Conservation (phyloP, 106 monocot species). For the Dendrobium chrysotoxum region DNA sequence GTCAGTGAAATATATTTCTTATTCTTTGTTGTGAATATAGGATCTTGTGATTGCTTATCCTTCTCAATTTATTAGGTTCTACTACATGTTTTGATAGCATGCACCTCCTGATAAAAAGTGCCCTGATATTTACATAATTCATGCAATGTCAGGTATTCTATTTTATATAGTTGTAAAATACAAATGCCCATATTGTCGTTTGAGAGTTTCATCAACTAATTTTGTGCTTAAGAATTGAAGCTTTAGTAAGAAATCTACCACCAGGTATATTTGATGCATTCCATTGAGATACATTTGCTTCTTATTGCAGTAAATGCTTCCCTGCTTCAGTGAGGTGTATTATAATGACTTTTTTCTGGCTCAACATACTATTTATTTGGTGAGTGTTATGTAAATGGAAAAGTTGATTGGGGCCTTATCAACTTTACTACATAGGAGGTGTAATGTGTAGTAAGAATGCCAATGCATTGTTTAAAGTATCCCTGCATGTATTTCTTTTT, state of each 20-base stretch:
- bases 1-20: slow-evolving; percentile 24
- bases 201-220: slow-evolving; percentile 9
- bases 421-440: slow-evolving; percentile 10
- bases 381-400: slow-evolving; percentile 23
- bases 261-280: slow-evolving; percentile 14
- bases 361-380: slow-evolving; percentile 63
- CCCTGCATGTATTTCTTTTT: neutral
- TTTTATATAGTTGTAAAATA: slow-evolving; percentile 23
- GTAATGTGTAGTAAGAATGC: slow-evolving; percentile 16
- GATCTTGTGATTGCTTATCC: slow-evolving; percentile 19
- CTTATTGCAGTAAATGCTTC: slow-evolving; percentile 54
- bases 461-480: slow-evolving; percentile 2
- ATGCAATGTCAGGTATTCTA: slow-evolving; percentile 34
- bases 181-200: slow-evolving; percentile 4
- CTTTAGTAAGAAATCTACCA: slow-evolving; percentile 18
- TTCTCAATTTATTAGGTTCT: slow-evolving; percentile 39
- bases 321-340: slow-evolving; percentile 62
- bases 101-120: slow-evolving; percentile 35
- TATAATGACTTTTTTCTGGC: slow-evolving; percentile 66
- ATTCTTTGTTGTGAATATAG: slow-evolving; percentile 11
- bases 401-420: slow-evolving; percentile 20
- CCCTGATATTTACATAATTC: slow-evolving; percentile 27
- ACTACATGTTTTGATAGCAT: slow-evolving; percentile 29
- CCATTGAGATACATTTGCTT: slow-evolving; percentile 64
- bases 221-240: neutral